These are phyloP conservation scores for Solanum hybrid DNA, from an alignment of 305 asterid genomes.

Conservation along the genomic window DNA sequence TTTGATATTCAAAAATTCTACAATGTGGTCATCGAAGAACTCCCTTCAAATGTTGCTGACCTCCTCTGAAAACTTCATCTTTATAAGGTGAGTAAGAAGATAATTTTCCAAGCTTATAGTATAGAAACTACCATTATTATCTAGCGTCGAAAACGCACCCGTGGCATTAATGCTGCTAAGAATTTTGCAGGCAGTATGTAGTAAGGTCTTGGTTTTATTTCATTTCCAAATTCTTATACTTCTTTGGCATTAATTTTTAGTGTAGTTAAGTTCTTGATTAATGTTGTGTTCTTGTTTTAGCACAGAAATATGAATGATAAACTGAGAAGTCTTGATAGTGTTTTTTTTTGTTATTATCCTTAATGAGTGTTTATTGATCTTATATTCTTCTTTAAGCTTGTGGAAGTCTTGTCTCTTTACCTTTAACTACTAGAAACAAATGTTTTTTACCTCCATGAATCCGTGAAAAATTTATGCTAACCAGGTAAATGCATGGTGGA, in stretches of 20 bases:
- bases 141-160: neutral
- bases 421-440: neutral
- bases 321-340: neutral
- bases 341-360: neutral
- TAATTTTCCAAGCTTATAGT: neutral
- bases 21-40: slow-evolving; percentile 24
- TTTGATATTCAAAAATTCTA: slow-evolving; percentile 23
- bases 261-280: neutral
- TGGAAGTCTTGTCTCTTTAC: neutral
- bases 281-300: neutral
- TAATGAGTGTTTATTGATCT: neutral
- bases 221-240: neutral
- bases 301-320: neutral
- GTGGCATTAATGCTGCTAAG: neutral
- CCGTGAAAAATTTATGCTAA: neutral
- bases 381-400: neutral
- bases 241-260: neutral
- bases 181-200: neutral
- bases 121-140: neutral
- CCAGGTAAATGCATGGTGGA: rapidly evolving
- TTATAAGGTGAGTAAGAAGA: neutral
- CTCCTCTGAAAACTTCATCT: slow-evolving; percentile 1
- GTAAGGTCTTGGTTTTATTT: neutral
- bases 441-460: neutral
- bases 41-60: slow-evolving; percentile 24